Conservation (phyloP, 2,329 filamentous ascomycete genomes). For the Epichloe typhina region DNA sequence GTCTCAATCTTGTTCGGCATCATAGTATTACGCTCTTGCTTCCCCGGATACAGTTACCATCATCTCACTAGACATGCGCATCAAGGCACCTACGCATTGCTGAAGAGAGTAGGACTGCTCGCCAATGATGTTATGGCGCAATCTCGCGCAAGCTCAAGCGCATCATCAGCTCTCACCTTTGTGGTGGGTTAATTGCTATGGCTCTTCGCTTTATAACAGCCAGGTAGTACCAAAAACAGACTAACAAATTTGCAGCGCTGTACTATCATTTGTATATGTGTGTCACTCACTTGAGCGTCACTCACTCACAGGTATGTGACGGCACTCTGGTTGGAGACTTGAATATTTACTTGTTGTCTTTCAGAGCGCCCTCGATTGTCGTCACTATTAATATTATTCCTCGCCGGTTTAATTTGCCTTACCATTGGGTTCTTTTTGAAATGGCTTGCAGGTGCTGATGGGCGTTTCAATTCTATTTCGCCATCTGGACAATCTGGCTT, state of each 20-base stretch:
- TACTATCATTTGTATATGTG: constrained; percentile 35
- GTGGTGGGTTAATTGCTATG: constrained; percentile 3
- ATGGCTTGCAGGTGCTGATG: constrained; percentile 34
- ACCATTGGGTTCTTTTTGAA: constrained; percentile 27
- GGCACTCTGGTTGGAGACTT: not conserved
- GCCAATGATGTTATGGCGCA: constrained; percentile 6
- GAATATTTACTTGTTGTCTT: constrained; percentile 7
- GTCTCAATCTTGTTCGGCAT: not conserved
- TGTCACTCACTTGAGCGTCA: constrained; percentile 33
- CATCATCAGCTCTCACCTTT: constrained; percentile 6
- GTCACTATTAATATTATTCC: constrained; percentile 30
- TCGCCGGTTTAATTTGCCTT: constrained; percentile 30
- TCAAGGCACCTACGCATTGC: not conserved
- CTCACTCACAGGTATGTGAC: constrained; percentile 31
- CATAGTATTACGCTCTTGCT: not conserved
- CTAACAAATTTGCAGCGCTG: constrained; percentile 21
- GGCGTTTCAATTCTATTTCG: constrained; percentile 26
- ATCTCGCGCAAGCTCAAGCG: constrained; percentile 4
- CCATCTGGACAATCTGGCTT: constrained; percentile 9
- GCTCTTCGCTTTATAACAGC: not conserved
- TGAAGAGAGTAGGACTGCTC: not conserved
- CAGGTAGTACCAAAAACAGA: not conserved
- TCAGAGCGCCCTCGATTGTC: constrained; percentile 37
- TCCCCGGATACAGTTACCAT: not conserved
- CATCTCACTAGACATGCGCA: not conserved